A percentile compares a stretch with the other conserved stretches of the same genome.
phyloP scores from a whole-genome alignment of 2,329 filamentous ascomycete species.

The Aspergillus costaricaensis region DNA sequence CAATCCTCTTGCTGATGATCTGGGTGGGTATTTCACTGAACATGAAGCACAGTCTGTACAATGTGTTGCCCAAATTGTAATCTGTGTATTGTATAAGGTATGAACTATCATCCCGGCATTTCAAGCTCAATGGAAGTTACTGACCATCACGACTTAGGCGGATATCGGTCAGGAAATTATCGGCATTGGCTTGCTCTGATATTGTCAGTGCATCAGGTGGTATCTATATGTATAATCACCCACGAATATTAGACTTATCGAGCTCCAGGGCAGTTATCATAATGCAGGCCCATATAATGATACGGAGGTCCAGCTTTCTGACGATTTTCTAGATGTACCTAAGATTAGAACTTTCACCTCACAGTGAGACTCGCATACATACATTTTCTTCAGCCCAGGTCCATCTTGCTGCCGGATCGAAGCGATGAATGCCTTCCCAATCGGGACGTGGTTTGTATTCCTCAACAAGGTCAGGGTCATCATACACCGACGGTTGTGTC shows the following conservation, averaged over 20 bases:
- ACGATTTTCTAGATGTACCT: slow-evolving; percentile 16
- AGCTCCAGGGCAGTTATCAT: slow-evolving; percentile 64
- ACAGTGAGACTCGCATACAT: not conserved
- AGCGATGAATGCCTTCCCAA: slow-evolving; percentile 34
- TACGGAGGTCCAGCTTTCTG: slow-evolving; percentile 26
- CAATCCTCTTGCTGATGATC: slow-evolving; percentile 57
- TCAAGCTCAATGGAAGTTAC: not conserved
- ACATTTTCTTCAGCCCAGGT: slow-evolving; percentile 25
- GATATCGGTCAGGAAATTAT: slow-evolving; percentile 55
- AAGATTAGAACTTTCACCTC: slow-evolving; percentile 47
- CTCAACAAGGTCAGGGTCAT: slow-evolving; percentile 45
- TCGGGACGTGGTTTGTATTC: slow-evolving; percentile 32
- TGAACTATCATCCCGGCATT: not conserved
- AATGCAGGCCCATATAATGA: slow-evolving; percentile 42
- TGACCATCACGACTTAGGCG: slow-evolving; percentile 27
- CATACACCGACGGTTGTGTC: slow-evolving; percentile 50
- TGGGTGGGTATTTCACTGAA: slow-evolving; percentile 59
- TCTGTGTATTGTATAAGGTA: slow-evolving; percentile 8
- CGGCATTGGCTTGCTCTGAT: slow-evolving; percentile 54
- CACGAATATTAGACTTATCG: slow-evolving; percentile 55
- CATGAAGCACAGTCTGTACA: slow-evolving; percentile 57
- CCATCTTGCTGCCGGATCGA: slow-evolving; percentile 24
- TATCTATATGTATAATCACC: slow-evolving; percentile 46
- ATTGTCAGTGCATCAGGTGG: slow-evolving; percentile 40
- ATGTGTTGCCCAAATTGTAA: slow-evolving; percentile 52